Conservation (phyloP, 495 filamentous ascomycete species). For the Cudoniella acicularis region DNA sequence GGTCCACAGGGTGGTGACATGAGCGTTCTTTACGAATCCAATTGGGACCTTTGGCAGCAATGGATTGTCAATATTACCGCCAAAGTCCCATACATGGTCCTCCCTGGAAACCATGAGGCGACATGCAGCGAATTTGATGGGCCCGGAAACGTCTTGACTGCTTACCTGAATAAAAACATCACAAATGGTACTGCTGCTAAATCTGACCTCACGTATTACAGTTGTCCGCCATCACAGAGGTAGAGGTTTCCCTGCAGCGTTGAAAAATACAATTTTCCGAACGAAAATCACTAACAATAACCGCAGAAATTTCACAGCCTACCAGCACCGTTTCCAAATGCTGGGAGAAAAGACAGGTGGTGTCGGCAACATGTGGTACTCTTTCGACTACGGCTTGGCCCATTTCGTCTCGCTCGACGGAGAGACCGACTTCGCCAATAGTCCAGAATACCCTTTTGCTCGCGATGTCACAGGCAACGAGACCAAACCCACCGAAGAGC, state of each 20-base stretch:
- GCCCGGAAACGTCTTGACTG: constrained; percentile 40
- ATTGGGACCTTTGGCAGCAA: too few species aligned
- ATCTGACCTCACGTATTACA: constrained; percentile 36
- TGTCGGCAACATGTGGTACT: constrained; percentile 55
- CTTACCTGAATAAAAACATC: too few species aligned
- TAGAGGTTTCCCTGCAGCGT: too few species aligned
- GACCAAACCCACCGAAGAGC: constrained; percentile 34
- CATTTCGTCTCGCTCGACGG: constrained; percentile 49
- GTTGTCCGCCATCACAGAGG: too few species aligned
- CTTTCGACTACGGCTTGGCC: constrained; percentile 52
- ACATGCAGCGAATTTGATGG: constrained; percentile 44
- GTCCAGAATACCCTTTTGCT: too few species aligned
- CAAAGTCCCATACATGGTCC: constrained; percentile 33
- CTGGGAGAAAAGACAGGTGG: constrained; percentile 37
- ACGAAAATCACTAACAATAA: too few species aligned
- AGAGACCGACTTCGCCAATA: constrained; percentile 42
- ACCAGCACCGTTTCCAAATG: constrained; percentile 44
- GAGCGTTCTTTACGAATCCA: too few species aligned
- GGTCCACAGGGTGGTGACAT: too few species aligned
- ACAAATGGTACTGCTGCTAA: constrained; percentile 29
- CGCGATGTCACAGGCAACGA: constrained; percentile 38
- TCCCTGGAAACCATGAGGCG: constrained; percentile 38
- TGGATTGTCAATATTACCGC: too few species aligned
- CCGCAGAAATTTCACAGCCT: constrained; percentile 36
- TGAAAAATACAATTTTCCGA: too few species aligned